Percentiles rank a stretch among this genome's conserved stretches.
Evolutionary conservation across 192 early-diverging fungal species (phyloP).

Genomic region (Piromyces sp.): DNA sequence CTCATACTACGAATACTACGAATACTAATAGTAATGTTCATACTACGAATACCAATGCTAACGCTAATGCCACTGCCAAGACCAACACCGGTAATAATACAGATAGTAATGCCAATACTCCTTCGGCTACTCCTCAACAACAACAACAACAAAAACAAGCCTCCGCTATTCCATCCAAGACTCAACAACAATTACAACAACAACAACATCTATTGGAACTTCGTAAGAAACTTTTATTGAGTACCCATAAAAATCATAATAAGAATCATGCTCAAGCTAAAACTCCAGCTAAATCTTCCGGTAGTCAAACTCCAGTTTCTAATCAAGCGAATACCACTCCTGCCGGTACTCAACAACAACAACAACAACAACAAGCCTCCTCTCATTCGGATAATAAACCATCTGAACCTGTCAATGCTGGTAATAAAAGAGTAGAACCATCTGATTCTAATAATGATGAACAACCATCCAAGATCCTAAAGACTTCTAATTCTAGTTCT

Average conservation of each 20-base stretch:
- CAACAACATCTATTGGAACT: background rate
- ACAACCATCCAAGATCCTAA: background rate
- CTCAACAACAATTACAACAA: background rate
- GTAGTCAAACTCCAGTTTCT: background rate
- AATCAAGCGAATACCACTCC: background rate
- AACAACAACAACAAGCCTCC: background rate
- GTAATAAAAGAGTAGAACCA: background rate
- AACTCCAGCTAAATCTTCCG: background rate
- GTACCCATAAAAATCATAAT: background rate
- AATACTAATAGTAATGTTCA: too few species aligned
- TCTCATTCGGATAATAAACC: background rate
- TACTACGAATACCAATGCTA: too few species aligned
- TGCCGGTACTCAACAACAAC: background rate
- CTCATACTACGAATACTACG: too few species aligned
- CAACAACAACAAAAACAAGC: background rate
- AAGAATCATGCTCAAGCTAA: background rate
- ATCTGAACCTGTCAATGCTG: background rate
- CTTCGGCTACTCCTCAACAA: too few species aligned
- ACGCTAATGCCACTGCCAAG: too few species aligned
- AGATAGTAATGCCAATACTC: too few species aligned
- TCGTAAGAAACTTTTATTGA: background rate
- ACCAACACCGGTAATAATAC: too few species aligned
- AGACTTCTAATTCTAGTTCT: background rate
- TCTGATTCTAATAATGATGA: background rate
- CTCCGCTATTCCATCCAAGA: too few species aligned